Percentiles rank a stretch among this genome's conserved stretches.
Conservation (phyloP, 129 eudicot species). For the Ambrosia trifida region DNA sequence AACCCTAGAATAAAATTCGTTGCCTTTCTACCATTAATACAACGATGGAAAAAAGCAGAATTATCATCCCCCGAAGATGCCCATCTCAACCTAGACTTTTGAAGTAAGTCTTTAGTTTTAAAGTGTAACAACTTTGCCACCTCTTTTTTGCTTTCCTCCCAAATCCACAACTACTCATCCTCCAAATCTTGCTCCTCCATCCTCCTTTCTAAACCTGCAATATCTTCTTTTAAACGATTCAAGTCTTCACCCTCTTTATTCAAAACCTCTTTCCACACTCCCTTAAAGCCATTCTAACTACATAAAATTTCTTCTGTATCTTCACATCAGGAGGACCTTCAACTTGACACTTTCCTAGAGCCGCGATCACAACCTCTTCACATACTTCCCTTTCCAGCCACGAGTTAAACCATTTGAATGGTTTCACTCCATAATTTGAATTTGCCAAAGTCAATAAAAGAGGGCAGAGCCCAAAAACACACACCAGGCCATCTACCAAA, state of each 20-base stretch:
- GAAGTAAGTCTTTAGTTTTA: neutral
- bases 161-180: neutral
- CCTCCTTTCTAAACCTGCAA: neutral
- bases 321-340: neutral
- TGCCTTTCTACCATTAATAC: neutral
- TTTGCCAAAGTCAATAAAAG: neutral
- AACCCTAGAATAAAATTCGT: neutral
- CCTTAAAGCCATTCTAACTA: neutral
- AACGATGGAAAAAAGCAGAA: neutral
- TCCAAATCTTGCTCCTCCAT: neutral
- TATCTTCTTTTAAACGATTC: neutral
- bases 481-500: neutral
- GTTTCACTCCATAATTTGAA: neutral
- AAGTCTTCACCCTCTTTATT: neutral
- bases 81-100: neutral
- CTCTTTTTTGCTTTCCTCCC: neutral
- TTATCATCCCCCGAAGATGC: neutral
- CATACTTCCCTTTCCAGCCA: neutral
- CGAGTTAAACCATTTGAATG: neutral
- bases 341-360: neutral
- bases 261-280: neutral
- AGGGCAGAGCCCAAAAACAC: neutral
- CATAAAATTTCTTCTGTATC: no score
- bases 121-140: no score
- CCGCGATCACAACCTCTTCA: neutral